These are phyloP conservation scores for Torulaspora franciscae DNA, from an alignment of 805 yeast genomes.

Conservation along the genomic window DNA sequence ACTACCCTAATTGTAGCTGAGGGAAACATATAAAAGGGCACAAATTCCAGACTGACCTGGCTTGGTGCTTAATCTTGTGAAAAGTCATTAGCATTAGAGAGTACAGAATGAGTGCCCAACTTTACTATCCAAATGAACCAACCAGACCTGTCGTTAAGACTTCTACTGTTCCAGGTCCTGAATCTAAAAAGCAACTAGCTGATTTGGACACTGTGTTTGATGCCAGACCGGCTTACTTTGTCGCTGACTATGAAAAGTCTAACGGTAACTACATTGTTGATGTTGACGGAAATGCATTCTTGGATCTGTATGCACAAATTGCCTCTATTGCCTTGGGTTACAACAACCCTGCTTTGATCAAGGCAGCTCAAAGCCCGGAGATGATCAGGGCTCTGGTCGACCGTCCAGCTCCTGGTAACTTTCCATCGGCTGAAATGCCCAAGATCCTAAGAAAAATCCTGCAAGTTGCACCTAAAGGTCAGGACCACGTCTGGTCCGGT, in stretches of 20 bases:
- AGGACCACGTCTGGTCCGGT: slow-evolving; percentile 57
- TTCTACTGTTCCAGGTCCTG: slow-evolving; percentile 72
- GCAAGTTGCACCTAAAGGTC: slow-evolving; percentile 62
- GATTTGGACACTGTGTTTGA: slow-evolving; percentile 55
- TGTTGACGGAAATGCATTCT: slow-evolving; percentile 55
- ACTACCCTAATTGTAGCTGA: neutral
- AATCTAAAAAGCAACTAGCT: slow-evolving; percentile 47
- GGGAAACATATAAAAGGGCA: neutral
- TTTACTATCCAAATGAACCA: slow-evolving; percentile 80
- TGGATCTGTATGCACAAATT: slow-evolving; percentile 69
- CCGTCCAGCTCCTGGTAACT: slow-evolving; percentile 65
- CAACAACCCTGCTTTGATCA: slow-evolving; percentile 59
- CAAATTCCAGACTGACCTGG: neutral
- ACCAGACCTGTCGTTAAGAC: slow-evolving; percentile 56
- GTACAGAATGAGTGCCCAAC: slow-evolving; percentile 38
- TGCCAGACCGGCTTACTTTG: slow-evolving; percentile 56
- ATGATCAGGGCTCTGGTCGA: slow-evolving; percentile 62
- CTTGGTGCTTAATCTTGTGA: too few relatives aligned
- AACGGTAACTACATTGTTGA: slow-evolving; percentile 61
- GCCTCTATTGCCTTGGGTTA: slow-evolving; percentile 68
- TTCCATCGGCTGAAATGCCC: slow-evolving; percentile 54
- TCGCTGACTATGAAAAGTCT: slow-evolving; percentile 61
- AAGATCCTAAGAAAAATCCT: slow-evolving; percentile 45
- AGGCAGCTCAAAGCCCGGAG: slow-evolving; percentile 53
- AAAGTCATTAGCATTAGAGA: neutral